These are phyloP conservation scores for Trichoderma gracile DNA, from an alignment of 2,329 filamentous ascomycete genomes.

Conservation along the genomic window DNA sequence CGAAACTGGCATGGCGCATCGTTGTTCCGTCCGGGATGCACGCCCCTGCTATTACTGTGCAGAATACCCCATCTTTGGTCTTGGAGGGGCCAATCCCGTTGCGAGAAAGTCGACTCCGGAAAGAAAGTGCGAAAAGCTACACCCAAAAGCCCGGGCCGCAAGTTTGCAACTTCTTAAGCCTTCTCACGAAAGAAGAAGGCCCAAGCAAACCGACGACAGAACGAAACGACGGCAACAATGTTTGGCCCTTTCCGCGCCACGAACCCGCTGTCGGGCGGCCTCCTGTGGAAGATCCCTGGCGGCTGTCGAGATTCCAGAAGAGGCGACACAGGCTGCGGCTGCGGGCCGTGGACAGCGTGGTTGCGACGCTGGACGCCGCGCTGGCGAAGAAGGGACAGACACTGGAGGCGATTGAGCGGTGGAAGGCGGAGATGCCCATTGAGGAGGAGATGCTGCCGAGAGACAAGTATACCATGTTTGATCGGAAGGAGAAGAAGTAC, in stretches of 20 bases:
- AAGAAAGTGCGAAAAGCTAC: constrained; percentile 19
- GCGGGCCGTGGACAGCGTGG: constrained; percentile 81
- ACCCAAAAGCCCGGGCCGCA: background rate
- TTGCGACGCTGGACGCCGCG: constrained; percentile 77
- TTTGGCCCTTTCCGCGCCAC: constrained; percentile 82
- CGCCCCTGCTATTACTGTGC: background rate
- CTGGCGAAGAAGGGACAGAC: constrained; percentile 71
- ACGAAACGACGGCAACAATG: constrained; percentile 52
- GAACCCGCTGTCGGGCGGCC: constrained; percentile 72
- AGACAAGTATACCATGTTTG: constrained; percentile 98
- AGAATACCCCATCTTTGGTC: background rate
- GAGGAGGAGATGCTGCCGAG: constrained; percentile 93
- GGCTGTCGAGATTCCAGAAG: constrained; percentile 89
- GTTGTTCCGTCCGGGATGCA: constrained; percentile 24
- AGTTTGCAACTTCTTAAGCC: background rate
- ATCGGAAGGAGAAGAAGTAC: constrained; percentile 92
- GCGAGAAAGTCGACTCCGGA: background rate
- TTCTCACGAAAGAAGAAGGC: background rate
- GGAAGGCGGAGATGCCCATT: constrained; percentile 94
- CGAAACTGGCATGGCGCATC: constrained; percentile 22
- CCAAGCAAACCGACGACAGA: constrained; percentile 29
- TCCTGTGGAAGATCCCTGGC: constrained; percentile 97
- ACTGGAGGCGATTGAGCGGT: constrained; percentile 77
- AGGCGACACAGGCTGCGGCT: constrained; percentile 80
- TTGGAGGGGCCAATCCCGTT: constrained; percentile 17